Evolutionary conservation across 2,329 filamentous ascomycete genomes (phyloP), one percentile per base, ranked within the genome.

Genomic region (Colletotrichum sidae): DNA sequence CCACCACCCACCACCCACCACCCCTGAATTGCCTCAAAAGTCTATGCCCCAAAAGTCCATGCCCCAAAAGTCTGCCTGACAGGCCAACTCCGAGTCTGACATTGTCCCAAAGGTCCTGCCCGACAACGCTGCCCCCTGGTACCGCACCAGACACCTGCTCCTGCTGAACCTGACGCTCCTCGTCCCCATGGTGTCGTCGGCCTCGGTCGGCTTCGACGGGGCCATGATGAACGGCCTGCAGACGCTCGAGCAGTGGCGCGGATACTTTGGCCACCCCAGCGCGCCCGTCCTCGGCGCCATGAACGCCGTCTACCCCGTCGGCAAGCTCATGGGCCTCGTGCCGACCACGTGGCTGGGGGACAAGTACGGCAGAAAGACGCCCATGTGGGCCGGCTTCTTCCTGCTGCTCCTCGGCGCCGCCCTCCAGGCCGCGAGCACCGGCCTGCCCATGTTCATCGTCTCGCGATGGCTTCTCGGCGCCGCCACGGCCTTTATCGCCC

Each of bases 111-210:
- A 74, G 71, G 72, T 83, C 8, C 72, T 84, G 5, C 82, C 82
- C n/a, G 61, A 77, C 34, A 74, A 80, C 54, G 68, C 73, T 37
- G 75, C 73, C 38, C 74, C 74, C 37, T 84, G 82, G 82, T 82
- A 78, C 60, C 74, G 75, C 4, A 72, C 74, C 3, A 73, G 76
- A 1, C 80, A 83, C 72, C 71, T 84, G 1, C 69, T 83, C 7
- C 70, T 75, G 38, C 75, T 84, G 8, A 83, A 84, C 58, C 69
- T 83, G 8, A 71, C 81, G 12, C 74, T 84, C 0, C 56, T 83
- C 5, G 69, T 83, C 2, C 80, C 81, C 1, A 71, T 82, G 3
- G 65, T 83, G 0, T 82, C 80, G 0, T 79, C 80, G 0, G 74
- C 78, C 0, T 77, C 78, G 2, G 76, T 76, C 41, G 81, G 81